Percentiles rank a stretch among this genome's conserved stretches.
Evolutionary conservation across 441 rosid genomes (phyloP).

Genomic region (Erodium chrysanthum): DNA sequence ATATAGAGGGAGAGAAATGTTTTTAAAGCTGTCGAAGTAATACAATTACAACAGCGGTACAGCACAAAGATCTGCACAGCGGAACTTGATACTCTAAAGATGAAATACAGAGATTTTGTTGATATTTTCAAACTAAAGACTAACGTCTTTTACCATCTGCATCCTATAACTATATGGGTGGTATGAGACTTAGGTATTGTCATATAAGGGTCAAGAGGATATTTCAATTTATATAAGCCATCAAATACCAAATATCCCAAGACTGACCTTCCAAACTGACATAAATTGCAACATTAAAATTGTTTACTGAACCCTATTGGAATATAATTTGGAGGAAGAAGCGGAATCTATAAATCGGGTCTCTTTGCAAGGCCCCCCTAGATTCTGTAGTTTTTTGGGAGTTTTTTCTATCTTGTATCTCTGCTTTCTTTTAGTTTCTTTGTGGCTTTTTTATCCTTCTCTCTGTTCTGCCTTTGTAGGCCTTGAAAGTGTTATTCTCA

Average conservation of each 20-base stretch:
- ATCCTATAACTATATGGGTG: neutral
- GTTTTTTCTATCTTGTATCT: too few species aligned
- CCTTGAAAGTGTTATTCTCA: too few species aligned
- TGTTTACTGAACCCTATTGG: neutral
- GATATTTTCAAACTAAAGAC: neutral
- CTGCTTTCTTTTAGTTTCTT: too few species aligned
- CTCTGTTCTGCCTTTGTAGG: too few species aligned
- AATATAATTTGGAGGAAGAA: neutral
- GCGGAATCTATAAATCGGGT: too few species aligned
- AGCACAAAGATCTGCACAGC: neutral
- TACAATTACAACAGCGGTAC: neutral
- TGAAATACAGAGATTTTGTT: neutral
- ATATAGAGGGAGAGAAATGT: neutral
- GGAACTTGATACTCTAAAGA: neutral
- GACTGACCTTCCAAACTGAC: slow-evolving; percentile 3
- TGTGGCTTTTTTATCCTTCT: too few species aligned
- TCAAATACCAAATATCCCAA: neutral
- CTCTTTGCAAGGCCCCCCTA: too few species aligned
- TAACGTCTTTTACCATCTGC: neutral
- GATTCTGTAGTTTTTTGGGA: too few species aligned
- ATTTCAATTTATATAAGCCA: neutral
- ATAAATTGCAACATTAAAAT: neutral
- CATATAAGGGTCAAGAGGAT: neutral
- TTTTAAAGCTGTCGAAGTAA: neutral
- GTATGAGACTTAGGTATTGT: neutral